A percentile compares a stretch with the other conserved stretches of the same genome.
These are phyloP conservation scores for Carex kokanica DNA, from an alignment of 176 grass and related monocot species.

Conservation along the genomic window DNA sequence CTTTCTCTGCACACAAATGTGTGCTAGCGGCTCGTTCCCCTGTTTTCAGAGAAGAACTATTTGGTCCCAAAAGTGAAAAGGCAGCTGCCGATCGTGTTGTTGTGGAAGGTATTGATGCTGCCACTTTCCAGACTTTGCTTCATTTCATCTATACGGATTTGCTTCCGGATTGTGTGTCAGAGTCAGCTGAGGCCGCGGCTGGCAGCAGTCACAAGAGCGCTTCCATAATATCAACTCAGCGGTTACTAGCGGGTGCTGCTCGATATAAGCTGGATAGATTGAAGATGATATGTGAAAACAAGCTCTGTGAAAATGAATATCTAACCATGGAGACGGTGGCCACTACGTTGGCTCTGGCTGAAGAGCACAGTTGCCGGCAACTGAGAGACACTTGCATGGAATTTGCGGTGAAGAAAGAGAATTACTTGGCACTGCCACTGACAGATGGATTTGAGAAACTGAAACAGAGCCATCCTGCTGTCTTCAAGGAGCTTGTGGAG, in stretches of 20 bases:
- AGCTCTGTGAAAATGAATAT: not conserved
- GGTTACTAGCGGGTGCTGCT: not conserved
- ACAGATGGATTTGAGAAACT: constrained; percentile 26
- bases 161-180: not conserved
- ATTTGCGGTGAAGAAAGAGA: constrained; percentile 11
- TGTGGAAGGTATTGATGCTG: not conserved
- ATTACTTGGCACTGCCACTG: constrained; percentile 9
- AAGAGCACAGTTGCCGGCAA: not conserved
- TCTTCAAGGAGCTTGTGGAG: constrained; percentile 20
- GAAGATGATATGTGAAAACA: constrained; percentile 14
- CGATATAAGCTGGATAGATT: constrained; percentile 11
- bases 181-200: not conserved
- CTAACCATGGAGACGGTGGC: constrained; percentile 12
- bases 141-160: constrained; percentile 24
- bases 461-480: constrained; percentile 5
- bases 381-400: constrained; percentile 18
- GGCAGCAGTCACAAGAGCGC: not conserved
- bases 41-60: constrained; percentile 14
- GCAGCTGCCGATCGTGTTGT: not conserved
- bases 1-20: constrained; percentile 13
- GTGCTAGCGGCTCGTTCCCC: constrained; percentile 23
- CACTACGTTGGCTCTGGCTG: not conserved
- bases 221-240: not conserved
- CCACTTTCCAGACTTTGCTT: constrained; percentile 22
- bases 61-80: not conserved